Evolutionary conservation across 352 stramenopile genomes (phyloP).

Genomic region (Thalassiosira livingstoniorum): DNA sequence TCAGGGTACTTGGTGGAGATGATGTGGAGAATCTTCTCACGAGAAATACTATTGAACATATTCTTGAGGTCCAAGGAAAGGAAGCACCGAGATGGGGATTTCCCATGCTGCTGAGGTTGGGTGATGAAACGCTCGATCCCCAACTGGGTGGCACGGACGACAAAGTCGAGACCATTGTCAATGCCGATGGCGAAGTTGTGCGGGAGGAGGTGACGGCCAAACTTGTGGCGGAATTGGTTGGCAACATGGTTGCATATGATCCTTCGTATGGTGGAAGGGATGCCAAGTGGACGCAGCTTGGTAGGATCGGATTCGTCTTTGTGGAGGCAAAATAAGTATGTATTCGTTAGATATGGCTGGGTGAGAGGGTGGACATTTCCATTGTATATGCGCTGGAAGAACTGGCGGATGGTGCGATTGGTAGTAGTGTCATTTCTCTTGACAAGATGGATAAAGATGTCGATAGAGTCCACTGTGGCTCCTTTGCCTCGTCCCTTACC

Average conservation of each 20-base stretch:
- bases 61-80: no score
- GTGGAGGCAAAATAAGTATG: background rate
- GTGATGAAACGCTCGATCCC: no score
- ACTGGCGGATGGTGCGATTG: background rate
- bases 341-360: background rate
- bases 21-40: background rate
- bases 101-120: no score
- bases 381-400: background rate
- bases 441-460: no score
- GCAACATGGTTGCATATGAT: background rate
- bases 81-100: no score
- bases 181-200: background rate
- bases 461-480: no score
- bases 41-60: no score
- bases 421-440: no score
- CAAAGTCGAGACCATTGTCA: background rate
- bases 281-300: background rate
- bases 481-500: no score
- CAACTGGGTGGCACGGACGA: background rate
- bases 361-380: background rate
- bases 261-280: background rate
- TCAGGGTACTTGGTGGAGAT: background rate
- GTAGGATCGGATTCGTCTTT: background rate
- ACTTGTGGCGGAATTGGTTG: background rate
- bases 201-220: background rate